Conservation (phyloP, 805 yeast genomes). For the Dipodascopsis tothii region DNA sequence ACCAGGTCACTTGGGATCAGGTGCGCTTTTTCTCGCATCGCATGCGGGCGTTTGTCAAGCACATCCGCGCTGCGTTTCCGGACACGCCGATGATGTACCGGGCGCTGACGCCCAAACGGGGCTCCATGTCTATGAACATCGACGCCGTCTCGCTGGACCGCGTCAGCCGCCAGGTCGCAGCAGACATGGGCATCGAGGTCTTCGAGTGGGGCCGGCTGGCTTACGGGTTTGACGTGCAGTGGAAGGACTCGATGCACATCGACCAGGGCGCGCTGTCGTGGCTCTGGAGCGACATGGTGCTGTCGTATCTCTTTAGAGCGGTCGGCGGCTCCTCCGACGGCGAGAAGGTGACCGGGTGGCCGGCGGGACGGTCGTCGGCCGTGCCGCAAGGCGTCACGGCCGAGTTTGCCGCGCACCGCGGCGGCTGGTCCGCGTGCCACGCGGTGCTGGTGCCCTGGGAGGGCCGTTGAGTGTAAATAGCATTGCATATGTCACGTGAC, state of each 20-base stretch:
- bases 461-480: too few species aligned
- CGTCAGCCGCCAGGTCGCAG: conserved; percentile 3
- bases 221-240: conserved; percentile 2
- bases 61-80: conserved; percentile 5
- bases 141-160: conserved; percentile 6
- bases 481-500: too few species aligned
- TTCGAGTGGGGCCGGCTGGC: conserved; percentile 11
- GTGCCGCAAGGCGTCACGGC: background rate
- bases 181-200: conserved; percentile 4
- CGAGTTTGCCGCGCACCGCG: background rate
- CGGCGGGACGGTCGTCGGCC: background rate
- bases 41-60: conserved; percentile 4
- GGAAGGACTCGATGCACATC: conserved; percentile 7
- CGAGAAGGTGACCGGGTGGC: background rate
- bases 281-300: conserved; percentile 12
- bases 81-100: conserved; percentile 13
- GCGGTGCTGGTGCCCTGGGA: background rate
- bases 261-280: conserved; percentile 6
- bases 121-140: conserved; percentile 1
- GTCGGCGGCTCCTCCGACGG: conserved; percentile 12
- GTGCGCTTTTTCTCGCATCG: conserved; percentile 10
- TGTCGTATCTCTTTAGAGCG: conserved; percentile 16
- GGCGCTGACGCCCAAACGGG: background rate
- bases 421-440: background rate
- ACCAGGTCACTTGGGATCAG: conserved; percentile 9